Percentiles rank a stretch among this genome's conserved stretches.
These are phyloP conservation scores for Colletotrichum tropicicola DNA, from an alignment of 2,329 filamentous ascomycete genomes.

Conservation along the genomic window DNA sequence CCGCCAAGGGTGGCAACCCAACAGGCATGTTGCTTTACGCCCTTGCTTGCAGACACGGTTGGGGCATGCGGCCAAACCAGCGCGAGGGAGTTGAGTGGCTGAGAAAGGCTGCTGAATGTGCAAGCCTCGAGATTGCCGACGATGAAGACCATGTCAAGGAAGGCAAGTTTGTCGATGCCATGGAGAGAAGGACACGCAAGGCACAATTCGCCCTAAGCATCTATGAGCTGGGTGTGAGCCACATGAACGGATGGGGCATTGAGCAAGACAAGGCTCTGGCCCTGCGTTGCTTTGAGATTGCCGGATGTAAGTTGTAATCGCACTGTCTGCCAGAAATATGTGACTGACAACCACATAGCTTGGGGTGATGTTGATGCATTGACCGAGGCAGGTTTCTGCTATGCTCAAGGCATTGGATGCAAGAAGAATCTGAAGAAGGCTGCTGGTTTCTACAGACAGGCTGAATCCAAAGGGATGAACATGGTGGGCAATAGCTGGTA, in stretches of 20 bases:
- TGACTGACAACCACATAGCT: conserved; percentile 49
- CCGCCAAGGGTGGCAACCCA: conserved; percentile 84
- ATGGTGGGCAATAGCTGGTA: conserved; percentile 99
- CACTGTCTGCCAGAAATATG: not conserved
- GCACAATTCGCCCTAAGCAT: conserved; percentile 95
- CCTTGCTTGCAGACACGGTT: conserved; percentile 92
- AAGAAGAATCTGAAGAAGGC: conserved; percentile 97
- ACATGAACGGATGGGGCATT: conserved; percentile 98
- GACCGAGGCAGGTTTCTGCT: conserved; percentile 95
- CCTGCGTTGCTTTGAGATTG: conserved; percentile 94
- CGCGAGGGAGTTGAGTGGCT: conserved; percentile 92
- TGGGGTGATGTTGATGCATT: conserved; percentile 97
- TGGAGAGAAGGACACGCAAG: conserved; percentile 83
- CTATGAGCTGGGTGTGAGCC: conserved; percentile 94
- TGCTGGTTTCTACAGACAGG: conserved; percentile 88
- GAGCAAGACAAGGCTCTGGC: conserved; percentile 90
- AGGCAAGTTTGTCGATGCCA: conserved; percentile 69
- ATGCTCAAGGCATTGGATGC: conserved; percentile 90
- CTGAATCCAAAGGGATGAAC: conserved; percentile 92
- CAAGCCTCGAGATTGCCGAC: conserved; percentile 83
- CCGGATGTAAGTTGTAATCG: conserved; percentile 72
- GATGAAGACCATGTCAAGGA: conserved; percentile 75
- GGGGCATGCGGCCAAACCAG: conserved; percentile 95
- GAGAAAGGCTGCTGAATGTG: conserved; percentile 86
- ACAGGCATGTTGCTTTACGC: conserved; percentile 97